Evolutionary conservation across 139 green algal genomes (phyloP).

Genomic region (Spirogloea muscicola): DNA sequence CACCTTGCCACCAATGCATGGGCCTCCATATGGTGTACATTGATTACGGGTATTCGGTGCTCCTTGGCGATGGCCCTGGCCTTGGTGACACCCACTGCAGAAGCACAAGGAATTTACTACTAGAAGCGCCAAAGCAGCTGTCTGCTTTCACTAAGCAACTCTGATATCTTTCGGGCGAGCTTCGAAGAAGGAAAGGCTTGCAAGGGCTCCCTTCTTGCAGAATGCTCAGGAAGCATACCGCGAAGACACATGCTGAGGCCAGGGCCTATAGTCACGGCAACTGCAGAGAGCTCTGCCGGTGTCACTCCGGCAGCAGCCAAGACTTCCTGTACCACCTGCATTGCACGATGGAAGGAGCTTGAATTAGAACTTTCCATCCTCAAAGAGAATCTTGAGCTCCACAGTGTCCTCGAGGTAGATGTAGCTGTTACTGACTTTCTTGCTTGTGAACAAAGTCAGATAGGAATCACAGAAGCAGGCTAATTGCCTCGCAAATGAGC

Average conservation of each 20-base stretch:
- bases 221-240: no score
- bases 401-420: no score
- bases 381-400: no score
- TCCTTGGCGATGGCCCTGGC: conserved; percentile 64
- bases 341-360: neutral
- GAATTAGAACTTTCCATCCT: neutral
- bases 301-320: conserved; percentile 55
- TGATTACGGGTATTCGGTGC: conserved; percentile 70
- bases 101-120: no score
- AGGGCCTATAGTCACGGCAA: conserved; percentile 92
- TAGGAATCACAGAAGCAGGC: neutral
- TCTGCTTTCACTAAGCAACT: no score
- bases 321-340: conserved; percentile 60
- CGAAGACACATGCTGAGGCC: conserved; percentile 87
- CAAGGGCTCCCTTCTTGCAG: no score
- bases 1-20: conserved; percentile 81
- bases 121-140: no score
- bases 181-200: no score
- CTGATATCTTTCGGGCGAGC: no score
- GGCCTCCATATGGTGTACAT: conserved; percentile 97
- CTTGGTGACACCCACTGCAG: conserved; percentile 86
- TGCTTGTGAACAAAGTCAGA: no score
- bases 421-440: no score
- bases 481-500: neutral
- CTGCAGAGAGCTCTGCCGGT: conserved; percentile 59